phyloP scores from a whole-genome alignment of 1,284 basidiomycete species.

The Baeospora myosura region DNA sequence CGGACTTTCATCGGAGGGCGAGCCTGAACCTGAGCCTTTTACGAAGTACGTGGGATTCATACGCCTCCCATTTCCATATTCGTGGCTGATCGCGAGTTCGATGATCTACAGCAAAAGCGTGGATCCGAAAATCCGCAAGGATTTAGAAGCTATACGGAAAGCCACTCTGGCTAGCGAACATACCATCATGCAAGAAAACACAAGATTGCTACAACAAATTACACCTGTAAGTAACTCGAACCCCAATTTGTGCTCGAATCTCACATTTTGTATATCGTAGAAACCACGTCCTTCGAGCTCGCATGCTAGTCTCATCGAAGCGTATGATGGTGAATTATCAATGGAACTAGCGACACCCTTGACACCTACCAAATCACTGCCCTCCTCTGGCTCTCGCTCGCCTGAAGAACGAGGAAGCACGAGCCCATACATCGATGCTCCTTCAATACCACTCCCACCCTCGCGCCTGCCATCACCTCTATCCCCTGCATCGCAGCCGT shows the following conservation, averaged over 20 bases:
- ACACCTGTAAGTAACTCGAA: neutral
- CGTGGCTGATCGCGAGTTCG: no score
- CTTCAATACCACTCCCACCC: conserved; percentile 19
- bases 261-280: neutral
- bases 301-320: no score
- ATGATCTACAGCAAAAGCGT: no score
- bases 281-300: neutral
- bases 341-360: conserved; percentile 10
- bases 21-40: no score
- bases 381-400: neutral
- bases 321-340: conserved; percentile 7
- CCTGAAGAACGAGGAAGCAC: neutral
- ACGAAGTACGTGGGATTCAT: no score
- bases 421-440: no score
- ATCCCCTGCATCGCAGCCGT: no score
- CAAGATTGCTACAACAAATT: neutral
- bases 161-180: neutral
- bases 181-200: neutral
- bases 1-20: no score
- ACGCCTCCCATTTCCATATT: no score
- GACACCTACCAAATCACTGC: neutral
- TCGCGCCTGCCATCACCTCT: conserved; percentile 11
- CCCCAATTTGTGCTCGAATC: neutral
- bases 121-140: neutral
- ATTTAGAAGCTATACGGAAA: neutral